Evolutionary conservation across 108 stramenopile genomes (phyloP).

Genomic region (Skeletonema grethae): DNA sequence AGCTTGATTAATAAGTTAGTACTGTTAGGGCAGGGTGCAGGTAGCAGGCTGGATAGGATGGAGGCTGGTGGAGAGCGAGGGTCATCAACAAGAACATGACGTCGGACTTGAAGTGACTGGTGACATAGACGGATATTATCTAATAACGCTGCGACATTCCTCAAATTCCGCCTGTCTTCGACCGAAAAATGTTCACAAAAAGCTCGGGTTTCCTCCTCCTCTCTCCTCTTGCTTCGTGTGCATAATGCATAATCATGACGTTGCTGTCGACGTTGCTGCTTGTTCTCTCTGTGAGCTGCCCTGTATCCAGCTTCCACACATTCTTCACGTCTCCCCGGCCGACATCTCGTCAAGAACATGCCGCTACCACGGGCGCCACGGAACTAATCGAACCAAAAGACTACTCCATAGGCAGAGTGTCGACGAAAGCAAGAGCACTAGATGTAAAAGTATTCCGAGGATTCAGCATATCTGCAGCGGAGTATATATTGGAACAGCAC

Average conservation of each 20-base stretch:
- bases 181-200: neutral
- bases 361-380: neutral
- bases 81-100: too few relatives aligned
- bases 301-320: neutral
- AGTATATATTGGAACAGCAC: conserved; percentile 12
- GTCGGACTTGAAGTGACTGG: too few relatives aligned
- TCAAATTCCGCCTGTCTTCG: too few relatives aligned
- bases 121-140: too few relatives aligned
- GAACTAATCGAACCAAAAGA: neutral
- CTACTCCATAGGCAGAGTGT: conserved; percentile 14
- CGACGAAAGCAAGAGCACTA: conserved; percentile 17
- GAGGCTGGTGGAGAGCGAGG: too few relatives aligned
- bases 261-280: neutral
- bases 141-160: too few relatives aligned
- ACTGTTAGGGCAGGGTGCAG: too few relatives aligned
- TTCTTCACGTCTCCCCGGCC: neutral
- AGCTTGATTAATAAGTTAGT: too few relatives aligned
- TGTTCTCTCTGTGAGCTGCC: neutral
- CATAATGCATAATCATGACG: neutral
- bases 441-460: conserved; percentile 46
- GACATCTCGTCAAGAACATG: neutral
- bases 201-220: too few relatives aligned
- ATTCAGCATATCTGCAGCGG: conserved; percentile 19
- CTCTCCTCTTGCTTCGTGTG: too few relatives aligned
- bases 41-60: too few relatives aligned